These are phyloP conservation scores for Candida sanyaensis DNA, from an alignment of 1,139 yeast species.

Conservation along the genomic window DNA sequence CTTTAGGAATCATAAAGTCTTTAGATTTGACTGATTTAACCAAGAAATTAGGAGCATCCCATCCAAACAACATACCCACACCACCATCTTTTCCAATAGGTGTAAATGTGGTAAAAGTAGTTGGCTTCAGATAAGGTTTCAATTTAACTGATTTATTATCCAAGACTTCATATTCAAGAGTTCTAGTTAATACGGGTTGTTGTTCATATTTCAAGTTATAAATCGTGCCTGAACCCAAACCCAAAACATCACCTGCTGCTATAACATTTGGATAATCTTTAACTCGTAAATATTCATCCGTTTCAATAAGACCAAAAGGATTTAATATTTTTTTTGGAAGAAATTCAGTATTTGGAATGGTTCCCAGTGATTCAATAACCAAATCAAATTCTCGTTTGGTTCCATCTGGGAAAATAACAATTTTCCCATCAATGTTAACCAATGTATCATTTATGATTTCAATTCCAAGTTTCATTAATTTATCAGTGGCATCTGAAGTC, in stretches of 20 bases:
- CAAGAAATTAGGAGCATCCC: slow-evolving; percentile 29
- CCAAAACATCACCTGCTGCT: slow-evolving; percentile 35
- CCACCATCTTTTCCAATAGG: slow-evolving; percentile 42
- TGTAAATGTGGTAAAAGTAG: slow-evolving; percentile 19
- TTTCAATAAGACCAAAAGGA: slow-evolving; percentile 22
- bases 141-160: slow-evolving; percentile 14
- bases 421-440: slow-evolving; percentile 9
- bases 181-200: slow-evolving; percentile 18
- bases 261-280: slow-evolving; percentile 25
- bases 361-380: slow-evolving; percentile 24
- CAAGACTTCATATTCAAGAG: slow-evolving; percentile 19
- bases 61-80: slow-evolving; percentile 33
- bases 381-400: slow-evolving; percentile 23
- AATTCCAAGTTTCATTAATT: slow-evolving; percentile 26
- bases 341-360: slow-evolving; percentile 28
- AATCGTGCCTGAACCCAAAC: slow-evolving; percentile 22
- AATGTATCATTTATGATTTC: slow-evolving; percentile 25
- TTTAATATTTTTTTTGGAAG: slow-evolving; percentile 19
- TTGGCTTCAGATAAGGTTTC: slow-evolving; percentile 15
- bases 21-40: slow-evolving; percentile 26
- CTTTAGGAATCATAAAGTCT: slow-evolving; percentile 22
- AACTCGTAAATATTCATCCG: slow-evolving; percentile 28
- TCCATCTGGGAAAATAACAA: slow-evolving; percentile 18
- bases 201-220: slow-evolving; percentile 30
- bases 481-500: slow-evolving; percentile 16